Conservation (phyloP, 1,284 basidiomycete species). For the Porodaedalea pini region DNA sequence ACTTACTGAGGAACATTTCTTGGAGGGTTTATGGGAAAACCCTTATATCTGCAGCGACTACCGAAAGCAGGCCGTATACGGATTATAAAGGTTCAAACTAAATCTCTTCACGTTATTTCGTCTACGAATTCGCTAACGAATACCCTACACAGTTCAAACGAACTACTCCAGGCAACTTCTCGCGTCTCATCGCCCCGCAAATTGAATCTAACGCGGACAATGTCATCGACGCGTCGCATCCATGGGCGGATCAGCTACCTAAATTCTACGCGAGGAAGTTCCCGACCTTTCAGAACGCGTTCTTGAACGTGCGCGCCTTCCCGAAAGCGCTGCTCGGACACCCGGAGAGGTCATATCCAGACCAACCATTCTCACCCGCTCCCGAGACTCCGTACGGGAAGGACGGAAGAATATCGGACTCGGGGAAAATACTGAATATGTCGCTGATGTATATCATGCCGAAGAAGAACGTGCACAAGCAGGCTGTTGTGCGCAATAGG, state of each 20-base stretch:
- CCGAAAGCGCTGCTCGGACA: constrained; percentile 28
- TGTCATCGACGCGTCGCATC: constrained; percentile 25
- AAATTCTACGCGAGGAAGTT: neutral
- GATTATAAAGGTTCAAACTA: neutral
- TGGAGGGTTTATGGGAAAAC: too few species aligned
- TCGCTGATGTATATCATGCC: constrained; percentile 26
- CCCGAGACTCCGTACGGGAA: neutral
- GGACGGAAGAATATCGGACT: constrained; percentile 6
- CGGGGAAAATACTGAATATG: constrained; percentile 23
- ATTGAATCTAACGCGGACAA: constrained; percentile 4
- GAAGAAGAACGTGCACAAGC: constrained; percentile 23
- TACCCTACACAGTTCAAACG: constrained; percentile 27
- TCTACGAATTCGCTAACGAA: neutral
- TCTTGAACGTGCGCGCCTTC: constrained; percentile 26
- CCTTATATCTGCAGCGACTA: too few species aligned
- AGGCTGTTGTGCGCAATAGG: constrained; percentile 1
- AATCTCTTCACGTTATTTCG: neutral
- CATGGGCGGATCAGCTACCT: neutral
- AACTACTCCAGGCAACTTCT: constrained; percentile 28
- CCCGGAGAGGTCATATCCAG: constrained; percentile 20
- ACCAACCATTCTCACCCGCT: constrained; percentile 26
- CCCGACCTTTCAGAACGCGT: constrained; percentile 1
- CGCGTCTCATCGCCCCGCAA: constrained; percentile 13
- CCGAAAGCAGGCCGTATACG: neutral
- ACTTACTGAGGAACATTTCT: too few species aligned